Conservation (phyloP, 345 rosid species). For the Rhizophora mangle region DNA sequence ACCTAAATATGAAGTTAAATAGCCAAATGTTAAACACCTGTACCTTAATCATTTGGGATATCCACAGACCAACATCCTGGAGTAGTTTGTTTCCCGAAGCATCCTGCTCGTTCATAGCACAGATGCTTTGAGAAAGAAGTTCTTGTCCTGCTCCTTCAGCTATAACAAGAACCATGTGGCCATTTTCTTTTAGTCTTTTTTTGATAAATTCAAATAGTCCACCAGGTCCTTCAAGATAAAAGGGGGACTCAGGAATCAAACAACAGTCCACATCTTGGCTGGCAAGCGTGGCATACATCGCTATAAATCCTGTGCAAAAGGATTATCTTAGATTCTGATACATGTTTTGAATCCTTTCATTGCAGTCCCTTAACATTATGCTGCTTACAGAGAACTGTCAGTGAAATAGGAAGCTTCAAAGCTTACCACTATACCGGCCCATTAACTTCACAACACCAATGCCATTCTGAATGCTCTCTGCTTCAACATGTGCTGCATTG, state of each 20-base stretch:
- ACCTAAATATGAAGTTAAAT: background rate
- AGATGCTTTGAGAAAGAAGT: constrained; percentile 34
- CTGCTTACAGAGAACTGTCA: too few relatives aligned
- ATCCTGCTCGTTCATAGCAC: constrained; percentile 29
- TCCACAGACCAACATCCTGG: constrained; percentile 55
- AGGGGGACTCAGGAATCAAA: constrained; percentile 63
- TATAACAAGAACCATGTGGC: constrained; percentile 58
- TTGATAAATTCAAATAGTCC: constrained; percentile 53
- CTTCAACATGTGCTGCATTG: constrained; percentile 90
- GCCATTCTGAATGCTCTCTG: constrained; percentile 74
- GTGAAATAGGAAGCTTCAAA: background rate
- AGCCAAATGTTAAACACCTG: background rate
- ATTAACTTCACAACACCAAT: constrained; percentile 85
- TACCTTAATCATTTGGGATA: constrained; percentile 56
- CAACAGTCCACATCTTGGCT: constrained; percentile 69
- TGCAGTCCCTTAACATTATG: too few relatives aligned
- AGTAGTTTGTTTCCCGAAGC: constrained; percentile 62
- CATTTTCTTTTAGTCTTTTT: constrained; percentile 46
- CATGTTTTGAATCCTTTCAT: background rate
- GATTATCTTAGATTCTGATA: constrained; percentile 5
- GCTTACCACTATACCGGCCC: constrained; percentile 88
- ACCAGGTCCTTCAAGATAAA: constrained; percentile 57
- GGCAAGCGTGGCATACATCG: constrained; percentile 61
- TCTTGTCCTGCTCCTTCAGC: constrained; percentile 79
- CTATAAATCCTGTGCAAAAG: constrained; percentile 53